A percentile compares a stretch with the other conserved stretches of the same genome.
Evolutionary conservation across 1,139 yeast genomes (phyloP).

Genomic region (Nakaseomyces glabratus): DNA sequence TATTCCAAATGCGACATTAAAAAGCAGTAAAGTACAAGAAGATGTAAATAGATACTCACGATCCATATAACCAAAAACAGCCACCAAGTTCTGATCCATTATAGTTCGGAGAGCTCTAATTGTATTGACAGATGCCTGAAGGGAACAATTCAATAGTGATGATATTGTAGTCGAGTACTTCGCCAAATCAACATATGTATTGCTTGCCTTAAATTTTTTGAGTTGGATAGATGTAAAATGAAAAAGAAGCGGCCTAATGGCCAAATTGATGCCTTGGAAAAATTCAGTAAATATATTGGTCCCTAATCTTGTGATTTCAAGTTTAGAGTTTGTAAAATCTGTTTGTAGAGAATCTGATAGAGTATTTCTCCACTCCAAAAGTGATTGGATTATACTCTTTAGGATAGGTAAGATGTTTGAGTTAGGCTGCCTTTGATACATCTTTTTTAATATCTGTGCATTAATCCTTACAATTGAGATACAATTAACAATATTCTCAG

Average conservation of each 20-base stretch:
- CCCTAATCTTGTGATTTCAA: conserved; percentile 55
- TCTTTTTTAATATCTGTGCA: conserved; percentile 60
- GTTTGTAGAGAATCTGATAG: conserved; percentile 58
- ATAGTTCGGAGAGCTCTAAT: conserved; percentile 67
- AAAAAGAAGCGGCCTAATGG: conserved; percentile 70
- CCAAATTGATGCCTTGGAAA: conserved; percentile 75
- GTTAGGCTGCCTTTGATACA: conserved; percentile 71
- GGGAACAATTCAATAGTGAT: conserved; percentile 65
- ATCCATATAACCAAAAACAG: conserved; percentile 83
- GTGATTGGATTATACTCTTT: conserved; percentile 58
- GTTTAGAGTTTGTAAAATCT: conserved; percentile 44
- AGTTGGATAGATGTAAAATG: conserved; percentile 70
- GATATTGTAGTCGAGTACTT: conserved; percentile 60
- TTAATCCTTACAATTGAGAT: conserved; percentile 75
- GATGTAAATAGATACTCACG: conserved; percentile 77
- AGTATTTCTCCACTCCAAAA: conserved; percentile 61
- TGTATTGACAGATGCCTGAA: conserved; percentile 76
- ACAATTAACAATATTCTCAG: conserved; percentile 70
- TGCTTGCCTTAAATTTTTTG: conserved; percentile 42
- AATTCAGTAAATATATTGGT: conserved; percentile 80
- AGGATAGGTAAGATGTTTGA: conserved; percentile 67
- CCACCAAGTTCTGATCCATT: conserved; percentile 68
- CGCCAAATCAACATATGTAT: conserved; percentile 57
- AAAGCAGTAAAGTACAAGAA: conserved; percentile 65
- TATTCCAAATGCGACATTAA: conserved; percentile 76